Evolutionary conservation across 2,329 filamentous ascomycete genomes (phyloP), one percentile per base, ranked within the genome.

Genomic region (Ciborinia camelliae): DNA sequence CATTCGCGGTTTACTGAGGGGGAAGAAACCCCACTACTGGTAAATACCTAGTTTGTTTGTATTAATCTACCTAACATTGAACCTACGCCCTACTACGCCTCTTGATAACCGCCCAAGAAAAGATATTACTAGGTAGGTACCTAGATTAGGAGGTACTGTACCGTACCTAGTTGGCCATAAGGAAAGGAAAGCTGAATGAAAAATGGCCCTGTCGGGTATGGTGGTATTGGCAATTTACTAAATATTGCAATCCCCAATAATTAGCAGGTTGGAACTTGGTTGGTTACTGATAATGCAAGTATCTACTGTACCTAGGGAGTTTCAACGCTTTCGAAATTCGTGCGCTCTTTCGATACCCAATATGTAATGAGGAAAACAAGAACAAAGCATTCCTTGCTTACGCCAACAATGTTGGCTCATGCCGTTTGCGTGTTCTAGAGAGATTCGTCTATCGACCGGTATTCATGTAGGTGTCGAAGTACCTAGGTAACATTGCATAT

Each of bases 321-420:
- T 53, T 37, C 18, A 57, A n/a, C n/a, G 23, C n/a, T 9, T 26
- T 43, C 39, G 30, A 26, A 14, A 43, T 18, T 14, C 37, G 10
- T n/a, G 8, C 15, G 20, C 37, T 14, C 14, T 14, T 43, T 18
- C 53, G 23, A 43, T n/a, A 57, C n/a, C n/a, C n/a, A n/a, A n/a
- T n/a, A n/a, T n/a, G n/a, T 35, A 30, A 52, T 32, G 50, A 20
- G n/a, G n/a, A 32, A 23, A 53, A n/a, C 37, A 18, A 3, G 39
- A 30, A 58, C 54, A 58, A 45, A 45, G 54, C 54, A 58, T 57
- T 37, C 47, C 59, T 62, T 53, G 59, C 47, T 32, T 58, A 15
- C 10, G 26, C 54, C 54, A 45, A 58, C 54, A 30, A 45, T 58
- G 5, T 43, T 57, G 26, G 4, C 23, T 32, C 54, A 23, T 58